Conservation (phyloP, 345 rosid genomes). For the Cochlearia excelsa region DNA sequence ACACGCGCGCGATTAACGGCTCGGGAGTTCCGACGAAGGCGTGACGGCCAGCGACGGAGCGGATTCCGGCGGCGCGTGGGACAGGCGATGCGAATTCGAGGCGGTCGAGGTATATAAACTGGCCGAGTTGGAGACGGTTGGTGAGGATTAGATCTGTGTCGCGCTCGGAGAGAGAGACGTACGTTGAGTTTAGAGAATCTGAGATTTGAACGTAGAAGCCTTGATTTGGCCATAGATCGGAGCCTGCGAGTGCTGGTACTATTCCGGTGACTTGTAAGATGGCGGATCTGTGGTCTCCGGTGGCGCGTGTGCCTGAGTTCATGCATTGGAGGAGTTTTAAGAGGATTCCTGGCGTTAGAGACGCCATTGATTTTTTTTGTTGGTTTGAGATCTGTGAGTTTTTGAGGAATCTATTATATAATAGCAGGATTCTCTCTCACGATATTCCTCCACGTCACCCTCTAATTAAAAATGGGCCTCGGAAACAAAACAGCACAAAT, state of each 20-base stretch:
- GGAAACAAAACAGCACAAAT: too few species aligned
- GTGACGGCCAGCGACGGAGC: constrained; percentile 91
- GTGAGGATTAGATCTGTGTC: constrained; percentile 86
- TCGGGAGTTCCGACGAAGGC: constrained; percentile 78
- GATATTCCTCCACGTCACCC: too few species aligned
- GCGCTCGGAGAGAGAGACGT: constrained; percentile 89
- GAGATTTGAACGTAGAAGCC: constrained; percentile 97
- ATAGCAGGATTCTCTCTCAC: too few species aligned
- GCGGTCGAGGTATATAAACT: constrained; percentile 82
- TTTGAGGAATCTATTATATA: too few species aligned
- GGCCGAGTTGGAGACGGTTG: constrained; percentile 97
- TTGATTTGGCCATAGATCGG: constrained; percentile 90
- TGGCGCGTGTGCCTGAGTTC: constrained; percentile 71
- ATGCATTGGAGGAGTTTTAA: constrained; percentile 87
- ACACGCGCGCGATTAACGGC: constrained; percentile 74
- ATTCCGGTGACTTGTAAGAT: constrained; percentile 86
- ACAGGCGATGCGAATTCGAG: constrained; percentile 76
- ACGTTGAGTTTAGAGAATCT: constrained; percentile 92
- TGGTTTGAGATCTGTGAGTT: constrained; percentile 1
- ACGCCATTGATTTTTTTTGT: constrained; percentile 56
- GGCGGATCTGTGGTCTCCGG: constrained; percentile 96
- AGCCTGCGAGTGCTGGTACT: constrained; percentile 87
- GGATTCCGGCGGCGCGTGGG: constrained; percentile 72
- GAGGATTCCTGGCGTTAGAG: constrained; percentile 77
- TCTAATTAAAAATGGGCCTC: too few species aligned